Evolutionary conservation across 176 grass and related monocot species (phyloP), one percentile per base, ranked within the genome.

Genomic region (Oryza nivara): DNA sequence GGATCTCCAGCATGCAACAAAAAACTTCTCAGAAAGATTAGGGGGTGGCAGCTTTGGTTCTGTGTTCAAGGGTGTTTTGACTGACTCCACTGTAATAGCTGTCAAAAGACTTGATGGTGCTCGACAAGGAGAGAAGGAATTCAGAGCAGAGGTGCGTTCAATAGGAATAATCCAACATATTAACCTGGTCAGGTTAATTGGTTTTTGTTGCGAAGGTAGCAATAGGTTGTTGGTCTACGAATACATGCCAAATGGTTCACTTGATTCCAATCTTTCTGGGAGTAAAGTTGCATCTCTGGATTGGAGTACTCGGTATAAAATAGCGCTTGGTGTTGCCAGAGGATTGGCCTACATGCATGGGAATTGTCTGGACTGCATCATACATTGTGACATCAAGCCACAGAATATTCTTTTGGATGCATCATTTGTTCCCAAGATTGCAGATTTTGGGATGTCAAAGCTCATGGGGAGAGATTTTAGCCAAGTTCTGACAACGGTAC

Each of bases 91-190:
- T 5, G 23, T 6, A 0, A 49, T 88, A 3, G 86, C 80, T 0
- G 80, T 88, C 10, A 88, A 87, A 74, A 70, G 79, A 11, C 63
- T 87, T 3, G 85, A 87, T 20, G 63, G 85, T 2, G 15, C 70
- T 40, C 43, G 32, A 25, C 77, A 86, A 15, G 84, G 84, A 17
- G 84, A 83, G 52, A 83, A 83, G 65, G 72, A 88, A 47, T 88
- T 88, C 73, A 74, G 86, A 7, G 17, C 86, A 6, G 86, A 88
- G 41, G 79, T 82, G 66, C 74, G 79, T 11, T 82, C 79, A 25
- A 38, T 88, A 11, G 79, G 86, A 44, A 51, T 47, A 5, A 76
- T 88, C 19, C 65, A 82, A 11, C 86, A 82, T 41, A 56, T 88
- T 5, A 82, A 88, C 32, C 47, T 82, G 20, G 44, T 82, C 1